Evolutionary conservation across 176 grass and related monocot genomes (phyloP).

Genomic region (Lolium perenne): DNA sequence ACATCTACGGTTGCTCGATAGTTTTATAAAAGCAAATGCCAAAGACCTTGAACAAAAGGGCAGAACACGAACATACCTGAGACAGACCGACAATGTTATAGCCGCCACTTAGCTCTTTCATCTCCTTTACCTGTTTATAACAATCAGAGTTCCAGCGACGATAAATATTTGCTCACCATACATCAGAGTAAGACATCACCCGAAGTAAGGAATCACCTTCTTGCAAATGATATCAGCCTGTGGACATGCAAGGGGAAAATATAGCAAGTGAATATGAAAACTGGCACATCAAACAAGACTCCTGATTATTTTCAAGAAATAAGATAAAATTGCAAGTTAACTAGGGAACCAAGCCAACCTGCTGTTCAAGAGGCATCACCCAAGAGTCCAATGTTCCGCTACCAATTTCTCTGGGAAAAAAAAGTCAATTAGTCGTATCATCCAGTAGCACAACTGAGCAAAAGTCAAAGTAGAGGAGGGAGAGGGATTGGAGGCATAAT

Average conservation of each 20-base stretch:
- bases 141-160: slow-evolving; percentile 26
- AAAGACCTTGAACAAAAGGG: slow-evolving; percentile 14
- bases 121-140: slow-evolving; percentile 69
- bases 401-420: slow-evolving; percentile 75
- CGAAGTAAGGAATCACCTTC: slow-evolving; percentile 58
- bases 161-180: slow-evolving; percentile 11
- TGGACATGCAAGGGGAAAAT: slow-evolving; percentile 16
- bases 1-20: not conserved
- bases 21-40: not conserved
- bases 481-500: not conserved
- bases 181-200: not conserved
- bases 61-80: slow-evolving; percentile 56
- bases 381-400: slow-evolving; percentile 79
- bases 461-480: not conserved
- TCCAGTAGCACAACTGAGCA: not conserved
- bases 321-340: no score
- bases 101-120: slow-evolving; percentile 71
- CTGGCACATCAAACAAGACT: not conserved
- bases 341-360: slow-evolving; percentile 42
- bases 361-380: slow-evolving; percentile 81
- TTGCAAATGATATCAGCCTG: slow-evolving; percentile 84
- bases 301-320: not conserved
- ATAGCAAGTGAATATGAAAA: slow-evolving; percentile 24
- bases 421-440: not conserved
- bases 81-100: slow-evolving; percentile 92